Evolutionary conservation across 2,329 filamentous ascomycete species (phyloP).

Genomic region (Microcera coccophila): DNA sequence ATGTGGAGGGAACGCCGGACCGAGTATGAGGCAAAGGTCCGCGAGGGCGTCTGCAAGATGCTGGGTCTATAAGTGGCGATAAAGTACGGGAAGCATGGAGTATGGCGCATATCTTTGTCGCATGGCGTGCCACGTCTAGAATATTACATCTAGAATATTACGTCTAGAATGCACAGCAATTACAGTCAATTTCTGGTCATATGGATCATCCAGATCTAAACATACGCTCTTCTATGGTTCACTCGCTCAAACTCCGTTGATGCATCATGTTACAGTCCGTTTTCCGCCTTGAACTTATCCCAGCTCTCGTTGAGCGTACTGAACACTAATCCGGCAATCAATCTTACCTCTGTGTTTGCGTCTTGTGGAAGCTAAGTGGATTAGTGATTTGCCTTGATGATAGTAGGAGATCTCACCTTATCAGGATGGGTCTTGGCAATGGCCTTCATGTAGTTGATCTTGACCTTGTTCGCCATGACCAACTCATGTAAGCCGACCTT

Average conservation of each 20-base stretch:
- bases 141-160: neutral
- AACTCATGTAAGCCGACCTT: conserved; percentile 92
- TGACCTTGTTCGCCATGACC: conserved; percentile 90
- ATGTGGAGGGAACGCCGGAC: conserved; percentile 84
- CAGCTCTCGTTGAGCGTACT: conserved; percentile 67
- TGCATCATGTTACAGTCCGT: conserved; percentile 49
- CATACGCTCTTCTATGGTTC: conserved; percentile 16
- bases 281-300: conserved; percentile 70
- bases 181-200: neutral
- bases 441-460: conserved; percentile 98
- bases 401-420: conserved; percentile 63
- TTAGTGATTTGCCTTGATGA: conserved; percentile 7
- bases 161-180: no score
- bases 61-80: conserved; percentile 60
- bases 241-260: conserved; percentile 24
- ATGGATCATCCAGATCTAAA: conserved; percentile 4
- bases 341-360: conserved; percentile 60
- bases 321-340: conserved; percentile 64
- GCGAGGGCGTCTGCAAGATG: conserved; percentile 74
- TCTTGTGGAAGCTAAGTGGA: conserved; percentile 56
- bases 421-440: conserved; percentile 98
- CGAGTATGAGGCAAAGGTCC: conserved; percentile 84
- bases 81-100: neutral
- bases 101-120: conserved; percentile 1
- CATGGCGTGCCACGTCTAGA: neutral